Base-by-base conservation (phyloP, 2,329 filamentous ascomycete genomes). In the Pseudocercospora crystallina region DNA sequence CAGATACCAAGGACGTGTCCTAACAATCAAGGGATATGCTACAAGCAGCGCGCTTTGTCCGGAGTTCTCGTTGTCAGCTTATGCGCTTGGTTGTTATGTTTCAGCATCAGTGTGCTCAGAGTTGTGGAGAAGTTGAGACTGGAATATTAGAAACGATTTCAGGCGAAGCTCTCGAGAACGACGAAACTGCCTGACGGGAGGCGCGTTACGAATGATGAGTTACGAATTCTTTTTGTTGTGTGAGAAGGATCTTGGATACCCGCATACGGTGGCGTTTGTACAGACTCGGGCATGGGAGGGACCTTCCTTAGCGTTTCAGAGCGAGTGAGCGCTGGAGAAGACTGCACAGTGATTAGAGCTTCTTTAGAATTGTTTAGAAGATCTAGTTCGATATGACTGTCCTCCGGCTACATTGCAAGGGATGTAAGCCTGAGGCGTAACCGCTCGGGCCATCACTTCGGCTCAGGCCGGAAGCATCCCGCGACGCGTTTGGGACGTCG, bases 1-100 rank as follows among this genome's bases (percentile, higher is more conserved):
- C 52, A 55, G 26, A 56, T 65, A n/a, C 58, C 63, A 2, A 59
- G 59, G 30, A 69, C 66, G 3, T 71, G 68, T 48, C 64, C 66
- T 4, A 60, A 65, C 40, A 68, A 69, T 35, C 49, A 62, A 11
- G 61, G 65, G 37, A 81, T 89, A 14, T 87, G 83, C 69, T 68
- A 72, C 40, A 75, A 83, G 37, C 82, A 87, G 59, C 83, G 84
- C 66, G 86, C 87, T 3, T 73, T 97, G 56, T 86, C 89, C 36
- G 85, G 82, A 7, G 87, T 95, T 46, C 78, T 96, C 61, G 75
- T 95, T 44, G 78, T 96, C 51, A 89, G 89, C 8, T 77, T 96
- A 51, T 77, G 95, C 53, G 86, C 89, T n/a, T 97, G 92, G 92
- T 80, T 92, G 54, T 79, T 87, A 69, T 96, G 90, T 15, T 95